Evolutionary conservation across 345 rosid genomes (phyloP).

Genomic region (Stellera chamaejasme): DNA sequence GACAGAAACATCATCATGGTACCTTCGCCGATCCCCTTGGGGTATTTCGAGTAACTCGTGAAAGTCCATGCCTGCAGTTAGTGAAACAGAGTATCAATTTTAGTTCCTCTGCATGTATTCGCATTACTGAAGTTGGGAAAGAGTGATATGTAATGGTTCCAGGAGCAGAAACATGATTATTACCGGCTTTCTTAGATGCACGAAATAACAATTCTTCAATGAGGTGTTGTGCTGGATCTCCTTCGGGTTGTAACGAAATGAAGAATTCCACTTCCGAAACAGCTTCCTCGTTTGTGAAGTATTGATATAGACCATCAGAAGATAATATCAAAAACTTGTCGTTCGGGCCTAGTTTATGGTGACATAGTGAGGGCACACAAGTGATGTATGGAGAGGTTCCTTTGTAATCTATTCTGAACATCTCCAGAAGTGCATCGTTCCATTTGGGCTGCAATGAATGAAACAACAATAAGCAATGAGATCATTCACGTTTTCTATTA

Average conservation of each 20-base stretch:
- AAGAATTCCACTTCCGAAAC: slow-evolving; percentile 84
- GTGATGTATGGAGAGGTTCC: slow-evolving; percentile 75
- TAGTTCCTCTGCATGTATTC: neutral
- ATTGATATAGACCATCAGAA: slow-evolving; percentile 92
- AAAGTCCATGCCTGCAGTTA: slow-evolving; percentile 74
- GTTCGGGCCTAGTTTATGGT: slow-evolving; percentile 74
- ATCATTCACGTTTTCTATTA: neutral
- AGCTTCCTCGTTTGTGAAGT: slow-evolving; percentile 90
- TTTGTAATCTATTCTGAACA: slow-evolving; percentile 84
- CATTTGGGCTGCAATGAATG: slow-evolving; percentile 67
- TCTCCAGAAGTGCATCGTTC: slow-evolving; percentile 85
- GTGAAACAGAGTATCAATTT: neutral
- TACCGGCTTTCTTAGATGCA: slow-evolving; percentile 99
- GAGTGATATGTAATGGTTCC: neutral
- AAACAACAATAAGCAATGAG: slow-evolving; percentile 1
- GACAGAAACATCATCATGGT: slow-evolving; percentile 88
- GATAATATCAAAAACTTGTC: slow-evolving; percentile 80
- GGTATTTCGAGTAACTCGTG: slow-evolving; percentile 84
- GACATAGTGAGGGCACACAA: slow-evolving; percentile 75
- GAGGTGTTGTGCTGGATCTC: slow-evolving; percentile 97
- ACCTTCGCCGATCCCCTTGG: slow-evolving; percentile 82
- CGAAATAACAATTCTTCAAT: slow-evolving; percentile 84
- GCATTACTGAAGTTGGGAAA: neutral
- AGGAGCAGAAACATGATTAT: neutral
- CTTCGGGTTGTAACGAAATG: slow-evolving; percentile 84